Evolutionary conservation across 169 alveolate species (phyloP).

Genomic region (Theileria annulata): DNA sequence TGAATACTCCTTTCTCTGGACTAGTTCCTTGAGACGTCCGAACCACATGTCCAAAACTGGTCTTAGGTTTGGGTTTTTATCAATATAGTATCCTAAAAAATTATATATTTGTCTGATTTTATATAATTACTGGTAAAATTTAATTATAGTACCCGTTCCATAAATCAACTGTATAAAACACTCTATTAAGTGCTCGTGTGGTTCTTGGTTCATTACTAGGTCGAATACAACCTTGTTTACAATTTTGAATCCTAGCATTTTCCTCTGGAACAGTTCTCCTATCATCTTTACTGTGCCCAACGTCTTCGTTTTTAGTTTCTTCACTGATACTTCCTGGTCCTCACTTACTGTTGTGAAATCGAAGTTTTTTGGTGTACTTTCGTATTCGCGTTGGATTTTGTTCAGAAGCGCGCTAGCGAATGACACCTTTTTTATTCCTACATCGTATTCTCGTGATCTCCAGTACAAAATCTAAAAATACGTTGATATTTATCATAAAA

Average conservation of each 20-base stretch:
- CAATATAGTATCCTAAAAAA: slow-evolving; percentile 79
- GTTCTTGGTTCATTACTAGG: slow-evolving; percentile 84
- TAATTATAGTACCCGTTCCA: slow-evolving; percentile 73
- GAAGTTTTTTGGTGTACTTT: slow-evolving; percentile 72
- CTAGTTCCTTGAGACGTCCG: slow-evolving; percentile 86
- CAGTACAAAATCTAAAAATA: slow-evolving; percentile 66
- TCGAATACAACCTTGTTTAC: slow-evolving; percentile 87
- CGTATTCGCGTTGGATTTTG: slow-evolving; percentile 75
- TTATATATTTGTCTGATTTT: slow-evolving; percentile 7
- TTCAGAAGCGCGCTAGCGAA: slow-evolving; percentile 75
- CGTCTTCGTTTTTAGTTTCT: slow-evolving; percentile 79
- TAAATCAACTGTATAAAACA: slow-evolving; percentile 85
- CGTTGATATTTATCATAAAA: background rate
- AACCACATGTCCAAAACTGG: slow-evolving; percentile 88
- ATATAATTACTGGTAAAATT: background rate
- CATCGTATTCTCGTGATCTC: slow-evolving; percentile 79
- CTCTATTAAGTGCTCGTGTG: slow-evolving; percentile 88
- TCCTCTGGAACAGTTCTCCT: slow-evolving; percentile 87
- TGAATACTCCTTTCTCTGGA: slow-evolving; percentile 77
- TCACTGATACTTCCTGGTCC: slow-evolving; percentile 52
- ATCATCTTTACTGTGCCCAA: slow-evolving; percentile 87
- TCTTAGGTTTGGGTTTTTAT: slow-evolving; percentile 79
- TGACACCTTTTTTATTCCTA: slow-evolving; percentile 69
- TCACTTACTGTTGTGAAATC: slow-evolving; percentile 65
- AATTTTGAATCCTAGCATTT: slow-evolving; percentile 82